These are phyloP conservation scores for Hamigera avellanea DNA, from an alignment of 495 filamentous ascomycete species.

Conservation along the genomic window DNA sequence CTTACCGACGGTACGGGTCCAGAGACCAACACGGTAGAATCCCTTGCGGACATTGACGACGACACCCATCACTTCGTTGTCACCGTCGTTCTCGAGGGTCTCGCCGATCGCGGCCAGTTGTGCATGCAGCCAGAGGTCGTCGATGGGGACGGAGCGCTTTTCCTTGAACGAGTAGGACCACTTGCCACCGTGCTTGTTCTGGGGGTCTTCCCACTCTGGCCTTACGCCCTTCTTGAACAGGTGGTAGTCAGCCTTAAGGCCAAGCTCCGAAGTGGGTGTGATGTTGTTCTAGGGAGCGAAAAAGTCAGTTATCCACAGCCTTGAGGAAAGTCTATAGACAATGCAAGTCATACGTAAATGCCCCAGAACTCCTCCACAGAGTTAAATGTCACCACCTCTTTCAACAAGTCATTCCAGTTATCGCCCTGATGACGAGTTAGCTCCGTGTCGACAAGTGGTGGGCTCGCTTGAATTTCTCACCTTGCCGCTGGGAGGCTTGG, in stretches of 20 bases:
- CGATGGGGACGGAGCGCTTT: constrained; percentile 79
- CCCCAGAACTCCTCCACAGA: constrained; percentile 99
- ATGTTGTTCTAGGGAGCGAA: constrained; percentile 80
- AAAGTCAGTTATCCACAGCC: too few relatives aligned
- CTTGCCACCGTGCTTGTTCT: constrained; percentile 98
- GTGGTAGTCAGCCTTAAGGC: constrained; percentile 97
- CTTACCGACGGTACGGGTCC: constrained; percentile 88
- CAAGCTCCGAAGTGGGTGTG: constrained; percentile 84
- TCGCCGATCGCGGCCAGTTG: constrained; percentile 96
- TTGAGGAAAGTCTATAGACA: not conserved
- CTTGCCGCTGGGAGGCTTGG: constrained; percentile 95
- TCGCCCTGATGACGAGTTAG: constrained; percentile 49
- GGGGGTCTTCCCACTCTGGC: constrained; percentile 94
- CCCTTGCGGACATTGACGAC: constrained; percentile 98
- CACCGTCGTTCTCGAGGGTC: constrained; percentile 83
- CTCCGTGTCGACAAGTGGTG: not conserved
- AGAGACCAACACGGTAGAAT: constrained; percentile 90
- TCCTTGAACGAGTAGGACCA: constrained; percentile 98
- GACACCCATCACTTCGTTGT: constrained; percentile 97
- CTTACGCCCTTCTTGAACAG: constrained; percentile 96
- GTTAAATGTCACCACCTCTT: constrained; percentile 96
- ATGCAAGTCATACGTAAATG: constrained; percentile 69
- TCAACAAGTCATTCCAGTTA: constrained; percentile 96
- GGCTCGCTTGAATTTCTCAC: constrained; percentile 25
- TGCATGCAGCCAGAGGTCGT: constrained; percentile 92